These are phyloP conservation scores for Trametopsis cervina DNA, from an alignment of 768 basidiomycete genomes.

Conservation along the genomic window DNA sequence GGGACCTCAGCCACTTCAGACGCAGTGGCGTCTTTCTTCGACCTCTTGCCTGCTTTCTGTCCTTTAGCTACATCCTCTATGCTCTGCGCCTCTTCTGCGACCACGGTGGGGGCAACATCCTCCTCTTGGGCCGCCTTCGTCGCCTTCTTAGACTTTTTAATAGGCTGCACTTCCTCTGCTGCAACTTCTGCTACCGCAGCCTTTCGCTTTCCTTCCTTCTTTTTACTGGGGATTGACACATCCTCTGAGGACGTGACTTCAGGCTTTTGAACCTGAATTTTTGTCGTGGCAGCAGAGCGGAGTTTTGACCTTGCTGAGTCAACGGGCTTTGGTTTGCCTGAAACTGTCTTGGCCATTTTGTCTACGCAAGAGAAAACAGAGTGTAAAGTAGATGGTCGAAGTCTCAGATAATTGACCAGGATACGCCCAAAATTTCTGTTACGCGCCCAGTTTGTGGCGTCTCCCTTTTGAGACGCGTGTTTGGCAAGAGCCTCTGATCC, in stretches of 20 bases:
- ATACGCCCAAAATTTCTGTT: conserved; percentile 8
- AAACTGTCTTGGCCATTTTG: conserved; percentile 10
- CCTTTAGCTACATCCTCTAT: not conserved
- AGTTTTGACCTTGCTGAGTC: too few species aligned
- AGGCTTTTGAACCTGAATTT: not conserved
- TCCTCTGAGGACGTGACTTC: not conserved
- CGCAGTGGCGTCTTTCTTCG: too few species aligned
- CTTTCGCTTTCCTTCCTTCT: conserved; percentile 18
- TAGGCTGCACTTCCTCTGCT: conserved; percentile 2
- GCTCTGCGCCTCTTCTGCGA: not conserved
- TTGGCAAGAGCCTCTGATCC: conserved; percentile 5
- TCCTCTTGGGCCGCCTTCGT: conserved; percentile 5
- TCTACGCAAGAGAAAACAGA: not conserved
- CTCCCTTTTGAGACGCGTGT: conserved; percentile 1
- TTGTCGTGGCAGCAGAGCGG: too few species aligned
- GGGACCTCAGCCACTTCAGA: too few species aligned
- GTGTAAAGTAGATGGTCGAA: not conserved
- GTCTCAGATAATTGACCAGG: too few species aligned
- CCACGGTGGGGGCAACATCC: conserved; percentile 1
- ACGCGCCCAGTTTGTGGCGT: conserved; percentile 9
- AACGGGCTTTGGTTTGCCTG: conserved; percentile 7
- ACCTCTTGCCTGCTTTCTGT: not conserved
- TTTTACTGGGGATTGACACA: conserved; percentile 9
- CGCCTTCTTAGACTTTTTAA: conserved; percentile 12
- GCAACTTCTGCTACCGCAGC: not conserved